Conservation (phyloP, 805 yeast species). For the Candida cerambycidarum region DNA sequence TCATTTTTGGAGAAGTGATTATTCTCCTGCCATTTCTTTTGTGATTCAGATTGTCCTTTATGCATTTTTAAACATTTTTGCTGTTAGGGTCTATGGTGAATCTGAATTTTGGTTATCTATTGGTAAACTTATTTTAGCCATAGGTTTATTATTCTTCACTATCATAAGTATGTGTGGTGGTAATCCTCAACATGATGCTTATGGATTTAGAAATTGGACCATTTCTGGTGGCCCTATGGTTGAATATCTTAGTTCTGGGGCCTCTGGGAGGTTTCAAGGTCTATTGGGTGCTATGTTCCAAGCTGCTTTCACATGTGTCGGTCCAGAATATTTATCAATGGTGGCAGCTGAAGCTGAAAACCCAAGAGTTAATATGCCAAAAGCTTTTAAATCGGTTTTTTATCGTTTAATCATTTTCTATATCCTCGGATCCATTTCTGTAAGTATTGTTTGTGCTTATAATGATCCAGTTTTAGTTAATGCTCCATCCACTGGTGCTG, state of each 20-base stretch:
- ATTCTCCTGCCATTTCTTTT: constrained; percentile 47
- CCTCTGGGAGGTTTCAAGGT: constrained; percentile 41
- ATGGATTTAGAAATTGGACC: constrained; percentile 34
- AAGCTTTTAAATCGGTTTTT: constrained; percentile 56
- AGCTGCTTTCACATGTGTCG: constrained; percentile 42
- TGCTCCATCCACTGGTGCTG: constrained; percentile 21
- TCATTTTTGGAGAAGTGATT: constrained; percentile 50
- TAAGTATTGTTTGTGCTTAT: constrained; percentile 25
- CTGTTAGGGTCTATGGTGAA: constrained; percentile 52
- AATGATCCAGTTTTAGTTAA: constrained; percentile 19
- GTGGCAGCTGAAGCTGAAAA: constrained; percentile 52
- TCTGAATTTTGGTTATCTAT: constrained; percentile 47
- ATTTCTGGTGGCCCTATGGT: constrained; percentile 39
- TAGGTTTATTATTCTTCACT: constrained; percentile 36
- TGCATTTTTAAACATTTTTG: constrained; percentile 42
- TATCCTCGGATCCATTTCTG: constrained; percentile 17
- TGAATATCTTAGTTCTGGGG: constrained; percentile 36
- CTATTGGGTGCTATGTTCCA: constrained; percentile 36
- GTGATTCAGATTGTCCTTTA: constrained; percentile 41
- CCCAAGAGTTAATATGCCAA: constrained; percentile 59
- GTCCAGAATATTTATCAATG: constrained; percentile 46
- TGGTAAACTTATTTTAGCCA: constrained; percentile 35
- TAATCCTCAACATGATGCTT: constrained; percentile 32
- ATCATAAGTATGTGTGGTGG: constrained; percentile 39
- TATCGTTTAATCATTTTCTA: constrained; percentile 42